A percentile compares a stretch with the other conserved stretches of the same genome.
phyloP scores from a whole-genome alignment of 768 basidiomycete species.

The Dictyophora rubrovolvata region DNA sequence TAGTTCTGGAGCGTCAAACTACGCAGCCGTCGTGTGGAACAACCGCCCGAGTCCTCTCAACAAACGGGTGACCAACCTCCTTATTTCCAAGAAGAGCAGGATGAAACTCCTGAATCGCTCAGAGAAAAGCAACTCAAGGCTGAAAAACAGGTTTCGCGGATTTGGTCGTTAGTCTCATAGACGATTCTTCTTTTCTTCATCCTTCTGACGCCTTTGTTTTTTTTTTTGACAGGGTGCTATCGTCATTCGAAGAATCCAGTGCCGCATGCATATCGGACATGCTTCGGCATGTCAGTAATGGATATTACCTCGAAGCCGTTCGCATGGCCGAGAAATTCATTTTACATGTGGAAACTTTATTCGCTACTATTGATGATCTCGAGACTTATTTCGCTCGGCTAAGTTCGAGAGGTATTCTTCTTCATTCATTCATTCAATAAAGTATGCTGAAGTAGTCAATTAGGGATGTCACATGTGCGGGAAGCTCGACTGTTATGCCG shows the following conservation, averaged over 20 bases:
- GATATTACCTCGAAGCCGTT: constrained; percentile 92
- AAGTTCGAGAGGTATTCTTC: constrained; percentile 69
- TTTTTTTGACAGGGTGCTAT: constrained; percentile 57
- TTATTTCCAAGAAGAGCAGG: constrained; percentile 68
- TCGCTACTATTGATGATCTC: constrained; percentile 93
- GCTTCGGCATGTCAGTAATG: constrained; percentile 94
- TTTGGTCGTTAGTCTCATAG: constrained; percentile 86
- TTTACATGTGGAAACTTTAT: constrained; percentile 94
- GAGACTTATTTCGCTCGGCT: constrained; percentile 77
- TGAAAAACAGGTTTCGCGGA: constrained; percentile 96
- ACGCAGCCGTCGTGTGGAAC: constrained; percentile 29
- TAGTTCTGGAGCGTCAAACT: constrained; percentile 99
- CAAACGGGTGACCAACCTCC: constrained; percentile 26
- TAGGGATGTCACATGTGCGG: constrained; percentile 95
- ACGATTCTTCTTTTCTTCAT: not conserved
- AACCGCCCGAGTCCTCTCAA: constrained; percentile 30
- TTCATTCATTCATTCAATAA: not conserved
- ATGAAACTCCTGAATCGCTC: constrained; percentile 66
- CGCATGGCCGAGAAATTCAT: constrained; percentile 99
- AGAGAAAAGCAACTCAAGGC: constrained; percentile 87
- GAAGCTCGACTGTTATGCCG: constrained; percentile 98
- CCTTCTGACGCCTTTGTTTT: not conserved
- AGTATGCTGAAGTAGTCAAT: not conserved
- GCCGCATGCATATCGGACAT: constrained; percentile 99
- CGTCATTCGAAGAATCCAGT: constrained; percentile 98